phyloP scores from a whole-genome alignment of 2,329 filamentous ascomycete genomes.

The Epicoccum sorghinum region DNA sequence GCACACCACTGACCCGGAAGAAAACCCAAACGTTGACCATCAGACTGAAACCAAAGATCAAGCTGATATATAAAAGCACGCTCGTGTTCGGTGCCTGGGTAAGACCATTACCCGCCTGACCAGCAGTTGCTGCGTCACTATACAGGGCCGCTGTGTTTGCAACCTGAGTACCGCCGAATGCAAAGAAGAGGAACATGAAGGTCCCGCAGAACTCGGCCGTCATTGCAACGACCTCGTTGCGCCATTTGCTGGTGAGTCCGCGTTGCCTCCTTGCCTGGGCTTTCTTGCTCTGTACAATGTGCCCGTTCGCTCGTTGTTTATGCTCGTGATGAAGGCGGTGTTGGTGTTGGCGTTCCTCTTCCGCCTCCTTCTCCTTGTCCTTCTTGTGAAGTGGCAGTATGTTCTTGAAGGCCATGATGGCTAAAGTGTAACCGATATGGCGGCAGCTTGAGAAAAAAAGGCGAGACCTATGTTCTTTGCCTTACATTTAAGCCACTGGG shows the following conservation, averaged over 20 bases:
- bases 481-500: neutral
- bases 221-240: constrained; percentile 45
- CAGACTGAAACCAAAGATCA: constrained; percentile 47
- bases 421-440: neutral
- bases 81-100: constrained; percentile 42
- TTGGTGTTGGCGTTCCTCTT: neutral
- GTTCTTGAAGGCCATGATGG: constrained; percentile 11
- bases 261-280: constrained; percentile 2
- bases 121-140: constrained; percentile 27
- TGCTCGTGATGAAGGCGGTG: constrained; percentile 9
- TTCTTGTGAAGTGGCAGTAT: constrained; percentile 16
- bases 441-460: neutral
- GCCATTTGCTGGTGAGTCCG: constrained; percentile 29
- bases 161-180: constrained; percentile 47
- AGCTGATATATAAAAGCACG: constrained; percentile 45
- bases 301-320: constrained; percentile 11
- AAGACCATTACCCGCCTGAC: constrained; percentile 31
- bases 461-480: neutral
- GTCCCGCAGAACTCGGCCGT: constrained; percentile 48
- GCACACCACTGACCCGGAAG: constrained; percentile 20
- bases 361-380: neutral
- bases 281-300: constrained; percentile 7
- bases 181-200: constrained; percentile 51
- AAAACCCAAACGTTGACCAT: constrained; percentile 51
- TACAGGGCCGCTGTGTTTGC: constrained; percentile 41